Evolutionary conservation across 1,284 basidiomycete genomes (phyloP), one percentile per base, ranked within the genome.

Genomic region (Trametes pubescens): DNA sequence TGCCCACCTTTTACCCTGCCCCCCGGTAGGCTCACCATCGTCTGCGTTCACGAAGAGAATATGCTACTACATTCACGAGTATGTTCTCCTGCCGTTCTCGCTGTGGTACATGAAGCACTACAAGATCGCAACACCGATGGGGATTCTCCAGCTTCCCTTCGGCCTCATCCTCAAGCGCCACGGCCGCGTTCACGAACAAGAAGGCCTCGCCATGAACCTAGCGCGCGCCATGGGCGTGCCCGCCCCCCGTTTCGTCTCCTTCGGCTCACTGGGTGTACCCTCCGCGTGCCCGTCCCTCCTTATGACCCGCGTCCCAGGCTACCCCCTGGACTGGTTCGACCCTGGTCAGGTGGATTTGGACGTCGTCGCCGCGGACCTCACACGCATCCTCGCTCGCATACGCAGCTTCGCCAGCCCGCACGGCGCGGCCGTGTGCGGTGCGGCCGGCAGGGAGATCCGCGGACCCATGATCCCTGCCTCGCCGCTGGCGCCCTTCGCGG

Each of bases 161-260:
- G 53, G 52, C 32, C 55, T 65, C 40, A n/a, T 65, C 21, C 53
- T 67, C 51, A 53, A 67, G 53, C 4, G 11, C 29, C 44, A 21
- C 1, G 18, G 24, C 16, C 58, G 68, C 8, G 51, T 62, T 2
- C 63, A 59, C 43, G 68, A 69, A 48, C 47, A 65, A 18, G 68
- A 69, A 51, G 62, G 60, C 37, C 47, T 67, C 11, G 65, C 68
- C 5, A 67, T 69, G 68, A 62, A 57, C 29, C 48, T 59, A n/a
- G 68, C 65, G 0, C 63, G 61, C 46, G 58, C 65, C 40, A 69
- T 67, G 53, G 65, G 65, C 5, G 47, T 69, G 16, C 68, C 68
- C n/a, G 65, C 64, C 7, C 67, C 67, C 2, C 57, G 63, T 21
- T 59, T 61, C 46, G 52, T 69, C 7, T 65, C 67, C 18, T 69